Conservation (phyloP, 345 rosid species). For the Eucalyptus pumila region DNA sequence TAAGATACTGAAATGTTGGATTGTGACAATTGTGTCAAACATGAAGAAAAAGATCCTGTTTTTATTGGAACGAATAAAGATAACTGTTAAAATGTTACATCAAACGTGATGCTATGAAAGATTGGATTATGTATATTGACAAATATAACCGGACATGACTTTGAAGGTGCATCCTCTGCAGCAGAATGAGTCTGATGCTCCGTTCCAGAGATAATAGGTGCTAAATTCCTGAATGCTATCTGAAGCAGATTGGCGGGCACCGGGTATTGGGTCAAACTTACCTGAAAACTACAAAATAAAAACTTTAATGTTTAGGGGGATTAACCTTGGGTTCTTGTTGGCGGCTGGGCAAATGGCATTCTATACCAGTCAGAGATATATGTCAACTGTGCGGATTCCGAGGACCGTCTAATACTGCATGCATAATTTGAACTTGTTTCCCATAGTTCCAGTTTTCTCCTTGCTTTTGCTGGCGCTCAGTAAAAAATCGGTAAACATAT, state of each 20-base stretch:
- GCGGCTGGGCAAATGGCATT: neutral
- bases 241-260: neutral
- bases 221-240: neutral
- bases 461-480: conserved; percentile 26
- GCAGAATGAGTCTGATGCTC: neutral
- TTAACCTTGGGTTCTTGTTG: neutral
- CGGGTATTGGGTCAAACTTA: neutral
- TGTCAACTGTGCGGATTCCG: neutral
- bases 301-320: neutral
- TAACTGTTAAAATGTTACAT: neutral
- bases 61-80: neutral
- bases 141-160: neutral
- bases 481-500: conserved; percentile 73
- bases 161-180: neutral
- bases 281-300: neutral
- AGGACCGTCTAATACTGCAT: neutral
- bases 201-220: neutral
- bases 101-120: neutral
- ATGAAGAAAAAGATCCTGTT: neutral
- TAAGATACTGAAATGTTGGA: neutral
- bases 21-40: neutral
- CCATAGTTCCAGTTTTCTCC: conserved; percentile 9
- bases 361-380: neutral
- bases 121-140: neutral
- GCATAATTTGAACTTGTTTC: neutral